Conservation (phyloP, 2,329 filamentous ascomycete species). For the Alternaria incomplexa region DNA sequence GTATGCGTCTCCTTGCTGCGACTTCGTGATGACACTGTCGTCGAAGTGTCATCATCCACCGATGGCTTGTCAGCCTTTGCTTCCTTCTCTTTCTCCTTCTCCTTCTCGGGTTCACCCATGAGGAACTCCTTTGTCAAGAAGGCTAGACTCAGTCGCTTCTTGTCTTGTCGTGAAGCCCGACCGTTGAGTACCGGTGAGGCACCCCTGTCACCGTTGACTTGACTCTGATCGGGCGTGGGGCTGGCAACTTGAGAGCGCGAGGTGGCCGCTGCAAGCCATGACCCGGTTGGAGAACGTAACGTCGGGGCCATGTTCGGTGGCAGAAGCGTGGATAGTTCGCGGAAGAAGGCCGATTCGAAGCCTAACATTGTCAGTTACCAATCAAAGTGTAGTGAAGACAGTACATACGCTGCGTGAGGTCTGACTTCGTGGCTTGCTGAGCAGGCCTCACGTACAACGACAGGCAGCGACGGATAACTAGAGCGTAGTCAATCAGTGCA, state of each 20-base stretch:
- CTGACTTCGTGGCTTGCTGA: slow-evolving; percentile 64
- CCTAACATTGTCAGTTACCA: slow-evolving; percentile 35
- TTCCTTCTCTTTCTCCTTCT: slow-evolving; percentile 21
- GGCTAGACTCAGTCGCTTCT: slow-evolving; percentile 47
- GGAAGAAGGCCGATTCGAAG: slow-evolving; percentile 54
- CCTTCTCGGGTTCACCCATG: slow-evolving; percentile 27
- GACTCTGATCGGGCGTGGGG: slow-evolving; percentile 26
- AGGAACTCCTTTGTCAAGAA: slow-evolving; percentile 47
- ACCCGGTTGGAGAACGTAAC: slow-evolving; percentile 41
- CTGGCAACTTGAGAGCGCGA: slow-evolving; percentile 38
- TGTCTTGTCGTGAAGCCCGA: slow-evolving; percentile 44
- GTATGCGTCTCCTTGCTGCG: slow-evolving; percentile 39
- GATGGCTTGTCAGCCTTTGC: slow-evolving; percentile 23
- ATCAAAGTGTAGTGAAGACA: slow-evolving; percentile 11
- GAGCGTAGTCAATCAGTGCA: slow-evolving; percentile 85
- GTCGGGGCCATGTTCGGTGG: slow-evolving; percentile 39
- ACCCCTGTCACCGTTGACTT: slow-evolving; percentile 34
- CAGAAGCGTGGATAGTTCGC: slow-evolving; percentile 51
- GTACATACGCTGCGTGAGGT: slow-evolving; percentile 69
- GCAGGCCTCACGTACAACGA: slow-evolving; percentile 69
- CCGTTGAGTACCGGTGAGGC: slow-evolving; percentile 29
- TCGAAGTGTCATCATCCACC: slow-evolving; percentile 32
- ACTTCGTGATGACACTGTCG: slow-evolving; percentile 32
- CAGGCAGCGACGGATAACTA: slow-evolving; percentile 84
- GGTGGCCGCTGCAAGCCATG: slow-evolving; percentile 38